phyloP scores from a whole-genome alignment of 2,329 filamentous ascomycete species.

The Hypoxylon sp. region DNA sequence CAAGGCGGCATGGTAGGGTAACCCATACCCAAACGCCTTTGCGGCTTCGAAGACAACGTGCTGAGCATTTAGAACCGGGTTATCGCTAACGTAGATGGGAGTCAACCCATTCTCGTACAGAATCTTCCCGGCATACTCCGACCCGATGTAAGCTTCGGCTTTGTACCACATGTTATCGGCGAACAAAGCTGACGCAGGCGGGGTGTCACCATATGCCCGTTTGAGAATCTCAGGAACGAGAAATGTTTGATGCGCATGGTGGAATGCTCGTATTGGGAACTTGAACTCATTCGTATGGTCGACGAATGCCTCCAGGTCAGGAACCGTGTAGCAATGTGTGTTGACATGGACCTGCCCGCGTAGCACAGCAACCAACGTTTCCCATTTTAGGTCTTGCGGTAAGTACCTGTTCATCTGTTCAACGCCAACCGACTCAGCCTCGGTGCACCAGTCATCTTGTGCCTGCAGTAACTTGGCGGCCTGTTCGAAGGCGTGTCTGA shows the following conservation, averaged over 20 bases:
- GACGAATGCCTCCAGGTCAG: conserved; percentile 77
- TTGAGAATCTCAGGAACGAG: conserved; percentile 74
- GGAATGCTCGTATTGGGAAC: conserved; percentile 74
- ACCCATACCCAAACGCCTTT: conserved; percentile 69
- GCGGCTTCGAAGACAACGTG: conserved; percentile 76
- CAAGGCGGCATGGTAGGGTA: conserved; percentile 71
- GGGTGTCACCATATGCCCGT: conserved; percentile 65
- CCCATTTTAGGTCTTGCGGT: conserved; percentile 72
- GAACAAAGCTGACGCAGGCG: conserved; percentile 73
- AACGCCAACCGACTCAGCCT: conserved; percentile 63
- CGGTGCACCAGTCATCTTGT: conserved; percentile 77
- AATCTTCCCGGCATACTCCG: conserved; percentile 74
- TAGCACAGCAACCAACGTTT: conserved; percentile 71
- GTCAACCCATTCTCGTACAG: conserved; percentile 75
- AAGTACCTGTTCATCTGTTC: conserved; percentile 68
- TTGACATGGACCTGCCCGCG: conserved; percentile 77
- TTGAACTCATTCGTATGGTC: conserved; percentile 79
- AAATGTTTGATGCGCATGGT: conserved; percentile 76
- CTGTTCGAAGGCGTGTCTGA: conserved; percentile 75
- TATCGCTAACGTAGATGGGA: conserved; percentile 77
- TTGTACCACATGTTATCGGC: conserved; percentile 82
- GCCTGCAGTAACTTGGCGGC: conserved; percentile 67
- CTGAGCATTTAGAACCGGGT: conserved; percentile 77
- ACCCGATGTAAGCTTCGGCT: conserved; percentile 73
- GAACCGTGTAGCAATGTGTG: conserved; percentile 78